A percentile compares a stretch with the other conserved stretches of the same genome.
phyloP scores from a whole-genome alignment of 768 basidiomycete species.

The Macrolepiota albuminosa region DNA sequence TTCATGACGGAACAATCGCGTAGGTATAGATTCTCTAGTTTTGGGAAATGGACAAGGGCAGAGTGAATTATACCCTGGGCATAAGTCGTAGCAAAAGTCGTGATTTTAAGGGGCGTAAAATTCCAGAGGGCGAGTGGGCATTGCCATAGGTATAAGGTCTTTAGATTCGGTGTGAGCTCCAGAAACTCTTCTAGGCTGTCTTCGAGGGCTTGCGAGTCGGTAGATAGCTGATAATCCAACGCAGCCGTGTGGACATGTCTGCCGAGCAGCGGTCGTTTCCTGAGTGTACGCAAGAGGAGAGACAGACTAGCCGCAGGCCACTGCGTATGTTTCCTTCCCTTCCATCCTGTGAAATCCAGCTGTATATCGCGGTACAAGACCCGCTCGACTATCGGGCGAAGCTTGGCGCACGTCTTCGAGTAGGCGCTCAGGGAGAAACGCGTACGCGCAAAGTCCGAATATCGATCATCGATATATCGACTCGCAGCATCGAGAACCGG shows the following conservation, averaged over 20 bases:
- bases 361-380: slow-evolving; percentile 24
- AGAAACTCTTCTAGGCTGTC: slow-evolving; percentile 21
- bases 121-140: slow-evolving; percentile 25
- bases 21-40: slow-evolving; percentile 21
- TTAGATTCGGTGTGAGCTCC: slow-evolving; percentile 18
- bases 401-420: slow-evolving; percentile 16
- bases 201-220: slow-evolving; percentile 18
- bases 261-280: slow-evolving; percentile 21
- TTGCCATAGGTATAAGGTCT: slow-evolving; percentile 21
- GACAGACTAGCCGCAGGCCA: slow-evolving; percentile 23
- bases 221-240: slow-evolving; percentile 22
- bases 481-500: slow-evolving; percentile 18
- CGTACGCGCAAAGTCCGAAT: slow-evolving; percentile 21
- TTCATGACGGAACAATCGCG: slow-evolving; percentile 23
- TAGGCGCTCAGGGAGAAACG: slow-evolving; percentile 22
- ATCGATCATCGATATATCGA: slow-evolving; percentile 23
- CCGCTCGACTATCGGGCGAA: slow-evolving; percentile 21
- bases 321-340: slow-evolving; percentile 24
- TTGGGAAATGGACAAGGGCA: slow-evolving; percentile 19
- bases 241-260: slow-evolving; percentile 18
- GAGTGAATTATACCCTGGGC: slow-evolving; percentile 23
- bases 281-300: slow-evolving; percentile 22
- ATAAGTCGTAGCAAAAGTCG: slow-evolving; percentile 24
- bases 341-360: slow-evolving; percentile 27
- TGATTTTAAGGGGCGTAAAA: slow-evolving; percentile 14